Evolutionary conservation across 2,329 filamentous ascomycete species (phyloP), one percentile per base, ranked within the genome.

Genomic region (Elsinoe arachidis): DNA sequence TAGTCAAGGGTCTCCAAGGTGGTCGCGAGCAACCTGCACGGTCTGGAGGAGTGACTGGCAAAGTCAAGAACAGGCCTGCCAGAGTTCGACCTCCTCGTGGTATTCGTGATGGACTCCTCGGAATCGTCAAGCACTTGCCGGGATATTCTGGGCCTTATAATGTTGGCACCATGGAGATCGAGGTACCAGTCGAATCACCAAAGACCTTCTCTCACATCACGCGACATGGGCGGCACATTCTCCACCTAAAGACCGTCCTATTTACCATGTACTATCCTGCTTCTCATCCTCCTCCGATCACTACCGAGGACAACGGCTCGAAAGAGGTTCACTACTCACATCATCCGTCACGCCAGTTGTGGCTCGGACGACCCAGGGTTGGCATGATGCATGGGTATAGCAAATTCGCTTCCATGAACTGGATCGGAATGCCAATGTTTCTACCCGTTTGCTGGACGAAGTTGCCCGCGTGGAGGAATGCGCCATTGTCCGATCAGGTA

Each of bases 211-310:
- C 77, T 1, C 64, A 78, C 56, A 80, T 81, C 57, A 78, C 70
- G 34, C 70, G 78, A 37, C 61, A 78, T 23, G 69, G 75, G 54
- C 69, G 70, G 56, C 74, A 78, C 60, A 60, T 80, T 6, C 67
- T 83, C 12, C 71, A 79, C 55, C 68, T 81, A 12, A 75, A 82
- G 59, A 86, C 83, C 0, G 80, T 86, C 7, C 73, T 86, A 3
- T 80, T 86, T 69, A 80, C 79, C 0, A 68, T 86, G n/a, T 87
- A 82, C 67, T 87, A 87, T 65, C 84, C 83, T 1, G 77, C 80
- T 44, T 62, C 66, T 15, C 64, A 69, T 19, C 68, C 70, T 12
- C 70, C 72, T 9, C 70, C 70, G 21, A n/a, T 33, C n/a, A 49
- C 21, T 37, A 38, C 33, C 10, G 71, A 75, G 1, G 64, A 68